These are phyloP conservation scores for Hymenoscyphus salicellus DNA, from an alignment of 2,329 filamentous ascomycete genomes.

Conservation along the genomic window DNA sequence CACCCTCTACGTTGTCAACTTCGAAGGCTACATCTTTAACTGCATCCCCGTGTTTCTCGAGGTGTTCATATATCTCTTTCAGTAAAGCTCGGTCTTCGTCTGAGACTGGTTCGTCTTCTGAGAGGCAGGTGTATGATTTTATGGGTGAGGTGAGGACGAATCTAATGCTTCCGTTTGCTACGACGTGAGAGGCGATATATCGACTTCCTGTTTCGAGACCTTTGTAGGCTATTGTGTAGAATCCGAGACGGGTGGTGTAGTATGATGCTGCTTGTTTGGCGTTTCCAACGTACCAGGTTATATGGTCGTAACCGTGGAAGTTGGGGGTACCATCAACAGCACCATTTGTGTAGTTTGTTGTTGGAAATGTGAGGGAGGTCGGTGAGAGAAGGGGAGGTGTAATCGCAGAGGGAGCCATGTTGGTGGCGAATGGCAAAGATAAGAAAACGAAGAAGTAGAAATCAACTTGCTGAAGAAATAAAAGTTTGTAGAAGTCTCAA, in stretches of 20 bases:
- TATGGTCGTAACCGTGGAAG: slow-evolving; percentile 86
- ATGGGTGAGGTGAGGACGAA: slow-evolving; percentile 85
- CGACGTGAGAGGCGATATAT: slow-evolving; percentile 77
- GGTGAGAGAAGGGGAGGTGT: slow-evolving; percentile 25
- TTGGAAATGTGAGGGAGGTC: slow-evolving; percentile 37
- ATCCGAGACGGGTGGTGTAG: slow-evolving; percentile 85
- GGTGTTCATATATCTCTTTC: slow-evolving; percentile 73
- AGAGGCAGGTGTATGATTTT: slow-evolving; percentile 56
- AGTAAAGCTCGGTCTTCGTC: slow-evolving; percentile 64
- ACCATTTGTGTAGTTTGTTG: slow-evolving; percentile 50
- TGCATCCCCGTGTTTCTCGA: slow-evolving; percentile 85
- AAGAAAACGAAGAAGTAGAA: neutral
- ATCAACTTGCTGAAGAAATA: neutral
- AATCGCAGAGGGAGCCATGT: slow-evolving; percentile 32
- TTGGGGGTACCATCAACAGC: slow-evolving; percentile 50
- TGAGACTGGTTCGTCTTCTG: slow-evolving; percentile 59
- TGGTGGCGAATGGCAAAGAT: slow-evolving; percentile 5
- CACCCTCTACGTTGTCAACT: slow-evolving; percentile 80
- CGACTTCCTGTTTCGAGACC: slow-evolving; percentile 86
- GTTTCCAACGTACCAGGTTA: slow-evolving; percentile 96
- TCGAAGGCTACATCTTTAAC: slow-evolving; percentile 96
- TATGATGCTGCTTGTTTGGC: slow-evolving; percentile 91
- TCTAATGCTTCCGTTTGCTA: slow-evolving; percentile 70
- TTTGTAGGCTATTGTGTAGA: slow-evolving; percentile 75
- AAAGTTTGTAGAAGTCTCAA: neutral